phyloP scores from a whole-genome alignment of 164 flowering plant species.

The Santalum album region DNA sequence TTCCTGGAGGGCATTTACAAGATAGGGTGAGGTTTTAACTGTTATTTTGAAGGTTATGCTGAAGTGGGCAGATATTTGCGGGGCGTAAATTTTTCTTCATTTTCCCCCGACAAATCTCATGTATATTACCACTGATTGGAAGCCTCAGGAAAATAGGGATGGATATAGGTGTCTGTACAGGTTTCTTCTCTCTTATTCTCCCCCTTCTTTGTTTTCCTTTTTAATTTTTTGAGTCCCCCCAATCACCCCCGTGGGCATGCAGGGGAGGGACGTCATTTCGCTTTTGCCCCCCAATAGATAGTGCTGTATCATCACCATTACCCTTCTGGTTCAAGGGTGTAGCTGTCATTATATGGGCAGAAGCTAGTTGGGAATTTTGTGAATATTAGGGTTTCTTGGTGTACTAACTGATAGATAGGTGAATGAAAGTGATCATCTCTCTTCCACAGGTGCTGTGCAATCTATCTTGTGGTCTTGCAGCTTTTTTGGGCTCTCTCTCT shows the following conservation, averaged over 20 bases:
- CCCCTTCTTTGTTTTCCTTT: not conserved
- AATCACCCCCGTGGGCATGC: too few relatives aligned
- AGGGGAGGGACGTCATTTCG: conserved; percentile 10
- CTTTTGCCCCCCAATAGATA: conserved; percentile 27
- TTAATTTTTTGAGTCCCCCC: conserved; percentile 6
- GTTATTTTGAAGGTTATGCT: conserved; percentile 16
- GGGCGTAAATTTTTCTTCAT: conserved; percentile 15
- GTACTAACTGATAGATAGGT: too few relatives aligned
- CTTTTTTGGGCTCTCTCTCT: too few relatives aligned
- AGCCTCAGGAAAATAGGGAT: conserved; percentile 28
- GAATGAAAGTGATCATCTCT: too few relatives aligned
- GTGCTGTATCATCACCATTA: conserved; percentile 34
- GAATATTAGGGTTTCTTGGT: conserved; percentile 15
- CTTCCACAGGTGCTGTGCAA: too few relatives aligned
- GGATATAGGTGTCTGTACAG: conserved; percentile 51
- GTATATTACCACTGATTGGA: conserved; percentile 36
- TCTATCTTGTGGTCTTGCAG: too few relatives aligned
- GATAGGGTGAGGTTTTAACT: conserved; percentile 5
- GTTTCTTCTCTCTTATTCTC: conserved; percentile 17
- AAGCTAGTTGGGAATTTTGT: conserved; percentile 37
- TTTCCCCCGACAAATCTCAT: conserved; percentile 11
- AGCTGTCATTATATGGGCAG: conserved; percentile 33
- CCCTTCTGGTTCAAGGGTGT: conserved; percentile 15
- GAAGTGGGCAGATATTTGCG: conserved; percentile 9
- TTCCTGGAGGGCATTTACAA: conserved; percentile 9